These are phyloP conservation scores for Naganishia liquefaciens DNA, from an alignment of 1,284 basidiomycete species.

Conservation along the genomic window DNA sequence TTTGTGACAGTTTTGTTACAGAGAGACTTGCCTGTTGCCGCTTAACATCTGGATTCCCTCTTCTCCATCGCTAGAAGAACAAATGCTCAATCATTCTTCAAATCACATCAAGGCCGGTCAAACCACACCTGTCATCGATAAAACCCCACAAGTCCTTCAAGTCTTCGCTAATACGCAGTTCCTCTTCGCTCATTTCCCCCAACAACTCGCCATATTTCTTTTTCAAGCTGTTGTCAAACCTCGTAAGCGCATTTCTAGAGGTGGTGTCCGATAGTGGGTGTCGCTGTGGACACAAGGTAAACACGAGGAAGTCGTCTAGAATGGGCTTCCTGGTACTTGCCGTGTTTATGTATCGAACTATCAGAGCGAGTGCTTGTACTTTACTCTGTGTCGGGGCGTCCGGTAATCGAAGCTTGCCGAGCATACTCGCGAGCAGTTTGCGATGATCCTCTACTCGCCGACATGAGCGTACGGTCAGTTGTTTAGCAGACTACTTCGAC, in stretches of 20 bases:
- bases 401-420: slow-evolving; percentile 75
- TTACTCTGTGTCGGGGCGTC: slow-evolving; percentile 63
- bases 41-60: slow-evolving; percentile 10
- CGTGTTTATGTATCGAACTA: slow-evolving; percentile 62
- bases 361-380: slow-evolving; percentile 64
- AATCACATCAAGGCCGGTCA: too few species aligned
- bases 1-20: too few species aligned
- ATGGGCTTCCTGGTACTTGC: slow-evolving; percentile 56
- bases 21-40: slow-evolving; percentile 23
- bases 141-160: slow-evolving; percentile 44
- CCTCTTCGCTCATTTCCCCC: slow-evolving; percentile 68
- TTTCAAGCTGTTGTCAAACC: slow-evolving; percentile 64
- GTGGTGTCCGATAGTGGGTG: slow-evolving; percentile 69
- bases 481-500: slow-evolving; percentile 38
- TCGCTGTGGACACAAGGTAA: slow-evolving; percentile 57
- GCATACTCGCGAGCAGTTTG: slow-evolving; percentile 75
- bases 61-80: slow-evolving; percentile 30
- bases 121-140: slow-evolving; percentile 51
- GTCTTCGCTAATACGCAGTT: slow-evolving; percentile 42
- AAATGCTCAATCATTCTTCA: too few species aligned
- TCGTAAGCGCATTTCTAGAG: slow-evolving; percentile 68
- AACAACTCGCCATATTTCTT: slow-evolving; percentile 65
- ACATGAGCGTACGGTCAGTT: slow-evolving; percentile 23
- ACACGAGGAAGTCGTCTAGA: slow-evolving; percentile 1
- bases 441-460: slow-evolving; percentile 67